phyloP scores from a whole-genome alignment of 495 filamentous ascomycete genomes.

The Pyrenopolyporus hunteri region DNA sequence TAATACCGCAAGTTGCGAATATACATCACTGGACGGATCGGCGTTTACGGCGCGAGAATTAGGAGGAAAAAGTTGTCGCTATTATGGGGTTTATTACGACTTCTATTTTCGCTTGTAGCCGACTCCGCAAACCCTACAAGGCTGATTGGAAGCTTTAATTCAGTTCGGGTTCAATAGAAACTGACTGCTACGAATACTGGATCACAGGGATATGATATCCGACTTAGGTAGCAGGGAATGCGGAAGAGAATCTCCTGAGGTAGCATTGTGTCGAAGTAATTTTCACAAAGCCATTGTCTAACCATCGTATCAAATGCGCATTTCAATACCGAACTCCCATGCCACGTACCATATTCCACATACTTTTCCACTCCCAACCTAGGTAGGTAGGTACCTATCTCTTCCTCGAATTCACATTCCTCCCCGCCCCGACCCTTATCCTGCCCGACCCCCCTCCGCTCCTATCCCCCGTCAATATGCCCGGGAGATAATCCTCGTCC shows the following conservation, averaged over 20 bases:
- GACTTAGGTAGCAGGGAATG: too few relatives aligned
- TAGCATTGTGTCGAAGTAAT: too few relatives aligned
- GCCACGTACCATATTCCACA: not conserved
- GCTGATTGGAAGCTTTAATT: too few relatives aligned
- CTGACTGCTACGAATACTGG: too few relatives aligned
- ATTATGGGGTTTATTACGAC: too few relatives aligned
- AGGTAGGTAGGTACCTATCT: too few relatives aligned
- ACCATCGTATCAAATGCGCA: not conserved
- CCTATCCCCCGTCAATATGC: slow-evolving; percentile 81
- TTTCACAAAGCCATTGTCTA: not conserved
- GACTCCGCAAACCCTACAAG: too few relatives aligned
- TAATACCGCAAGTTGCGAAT: not conserved
- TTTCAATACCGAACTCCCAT: not conserved
- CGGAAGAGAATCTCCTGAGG: too few relatives aligned
- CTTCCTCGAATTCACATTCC: slow-evolving; percentile 84
- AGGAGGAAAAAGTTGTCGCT: not conserved
- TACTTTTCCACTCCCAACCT: too few relatives aligned
- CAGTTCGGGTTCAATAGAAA: too few relatives aligned
- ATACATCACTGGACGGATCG: not conserved
- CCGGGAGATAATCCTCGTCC: slow-evolving; percentile 92
- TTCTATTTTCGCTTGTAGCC: too few relatives aligned
- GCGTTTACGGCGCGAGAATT: slow-evolving; percentile 2
- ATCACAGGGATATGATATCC: too few relatives aligned
- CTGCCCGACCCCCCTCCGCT: slow-evolving; percentile 64
- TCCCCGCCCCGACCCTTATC: slow-evolving; percentile 82